Evolutionary conservation across 257 asterid genomes (phyloP), one percentile per base, ranked within the genome.

Genomic region (Solanum virginianum): DNA sequence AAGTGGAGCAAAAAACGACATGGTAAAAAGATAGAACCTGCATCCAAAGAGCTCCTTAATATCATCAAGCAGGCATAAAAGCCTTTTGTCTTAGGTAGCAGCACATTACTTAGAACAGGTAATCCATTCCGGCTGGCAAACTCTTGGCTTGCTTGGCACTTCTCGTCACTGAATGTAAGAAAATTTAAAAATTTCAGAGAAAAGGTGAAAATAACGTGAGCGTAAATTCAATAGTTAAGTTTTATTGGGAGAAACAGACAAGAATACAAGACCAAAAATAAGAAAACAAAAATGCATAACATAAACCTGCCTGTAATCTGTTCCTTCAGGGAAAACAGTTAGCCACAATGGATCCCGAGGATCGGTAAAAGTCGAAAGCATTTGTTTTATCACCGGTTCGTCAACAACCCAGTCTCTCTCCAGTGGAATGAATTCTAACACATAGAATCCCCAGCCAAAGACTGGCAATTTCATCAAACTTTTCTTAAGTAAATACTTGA

Each of bases 301-400:
- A 47, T 13, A 49, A 75, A 22, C 85, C 24, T 91, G 93, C 99
- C 93, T 95, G 92, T 92, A 95, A 92, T 95, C 99, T 32, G 98
- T 94, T 91, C 98, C 99, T 92, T 95, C 99, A 0, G 99, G 98
- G 81, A 95, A 95, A 87, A 95, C 88, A 55, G 94, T 97, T 84
- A 95, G 97, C 99, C 98, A 94, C 43, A 95, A 90, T 66, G 93
- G 92, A 90, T 93, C 95, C n/a, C 59, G 88, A 57, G 94, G 93
- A 87, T 93, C 92, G 79, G 63, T 91, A 20, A 92, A 95, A 2
- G 88, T 87, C 3, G 91, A 90, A 18, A 95, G 89, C 92, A 87
- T 93, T 70, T 88, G 87, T 29, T 69, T 77, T 91, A 95, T 89
- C 49, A 80, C 89, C 41, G 84, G 80, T 82, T 89, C 92, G 86